Percentiles rank a stretch among this genome's conserved stretches.
phyloP scores from a whole-genome alignment of 2,329 filamentous ascomycete species.

The Curvularia spicifera region DNA sequence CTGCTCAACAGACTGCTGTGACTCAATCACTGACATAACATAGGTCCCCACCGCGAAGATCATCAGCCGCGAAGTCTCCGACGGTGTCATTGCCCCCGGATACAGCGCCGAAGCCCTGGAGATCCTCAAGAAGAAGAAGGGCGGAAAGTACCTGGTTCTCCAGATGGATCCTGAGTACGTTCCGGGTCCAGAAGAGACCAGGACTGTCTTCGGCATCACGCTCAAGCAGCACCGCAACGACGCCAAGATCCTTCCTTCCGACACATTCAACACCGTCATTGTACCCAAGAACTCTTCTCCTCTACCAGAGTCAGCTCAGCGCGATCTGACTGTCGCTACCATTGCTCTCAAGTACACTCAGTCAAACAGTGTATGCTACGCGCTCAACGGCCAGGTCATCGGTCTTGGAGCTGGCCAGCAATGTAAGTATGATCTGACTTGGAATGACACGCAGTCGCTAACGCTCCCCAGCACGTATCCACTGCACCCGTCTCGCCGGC shows the following conservation, averaged over 20 bases:
- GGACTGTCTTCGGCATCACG: slow-evolving; percentile 88
- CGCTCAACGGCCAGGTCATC: slow-evolving; percentile 89
- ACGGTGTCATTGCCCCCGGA: slow-evolving; percentile 90
- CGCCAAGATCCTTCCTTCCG: slow-evolving; percentile 77
- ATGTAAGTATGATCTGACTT: slow-evolving; percentile 52
- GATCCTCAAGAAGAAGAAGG: slow-evolving; percentile 97
- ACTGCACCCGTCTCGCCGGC: slow-evolving; percentile 95
- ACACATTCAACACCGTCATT: slow-evolving; percentile 83
- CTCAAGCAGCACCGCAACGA: slow-evolving; percentile 94
- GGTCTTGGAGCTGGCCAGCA: slow-evolving; percentile 96
- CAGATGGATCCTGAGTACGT: slow-evolving; percentile 90
- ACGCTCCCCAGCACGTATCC: slow-evolving; percentile 70
- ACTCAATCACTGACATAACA: slow-evolving; percentile 4
- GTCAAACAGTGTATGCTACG: slow-evolving; percentile 98
- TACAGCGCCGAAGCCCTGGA: slow-evolving; percentile 86
- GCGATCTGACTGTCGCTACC: slow-evolving; percentile 92
- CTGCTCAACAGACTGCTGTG: background rate
- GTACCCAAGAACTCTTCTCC: slow-evolving; percentile 78
- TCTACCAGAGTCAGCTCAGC: slow-evolving; percentile 80
- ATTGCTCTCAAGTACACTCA: slow-evolving; percentile 98
- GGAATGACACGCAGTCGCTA: background rate
- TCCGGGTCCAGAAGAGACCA: slow-evolving; percentile 75
- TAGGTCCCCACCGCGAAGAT: slow-evolving; percentile 86
- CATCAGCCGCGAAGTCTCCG: slow-evolving; percentile 96
- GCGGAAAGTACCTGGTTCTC: slow-evolving; percentile 92